Evolutionary conservation across 306 rosid species (phyloP), one percentile per base, ranked within the genome.

Genomic region (Malus asiatica): DNA sequence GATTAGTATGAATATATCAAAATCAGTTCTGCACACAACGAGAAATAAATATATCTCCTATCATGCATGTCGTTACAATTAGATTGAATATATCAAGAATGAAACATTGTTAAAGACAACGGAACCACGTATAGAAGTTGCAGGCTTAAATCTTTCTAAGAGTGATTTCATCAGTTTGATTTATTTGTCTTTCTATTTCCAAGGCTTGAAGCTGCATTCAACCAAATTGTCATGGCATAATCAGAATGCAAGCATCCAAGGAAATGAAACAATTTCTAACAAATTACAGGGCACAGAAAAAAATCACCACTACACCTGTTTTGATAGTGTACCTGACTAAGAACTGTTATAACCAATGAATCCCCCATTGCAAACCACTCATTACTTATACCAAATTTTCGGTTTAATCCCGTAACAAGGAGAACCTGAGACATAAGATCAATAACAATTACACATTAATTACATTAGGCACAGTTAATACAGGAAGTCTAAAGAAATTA

Each of bases 281-380:
- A 69, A 73, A 58, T 58, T n/a, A 73, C 59, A 68, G 74, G 71
- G 72, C 51, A 69, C 46, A 60, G 29, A 38, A 35, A 71, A 71
- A 44, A 57, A 40, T 38, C n/a, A 64, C 23, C 5, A 22, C 18
- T 51, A 61, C 35, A 27, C 35, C 20, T 2, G 32, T 13, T 74
- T 74, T 51, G 65, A 64, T 71, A 46, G 72, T 42, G n/a, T 83
- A 87, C 99, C 99, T 92, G 99, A 74, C 96, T 86, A 78, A 95
- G 91, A 86, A 95, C 99, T 15, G 99, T 95, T 70, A 95, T 82
- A 82, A 95, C 91, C 78, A 95, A 78, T 59, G 99, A 95, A 86
- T 95, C 99, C 57, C 99, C 99, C n/a, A 92, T 72, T 33, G 97
- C 91, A 83, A 95, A 95, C 99, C 99, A 95, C 86, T 92, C 96